Evolutionary conservation across 176 grass and related monocot genomes (phyloP).

Genomic region (Carex pumila): DNA sequence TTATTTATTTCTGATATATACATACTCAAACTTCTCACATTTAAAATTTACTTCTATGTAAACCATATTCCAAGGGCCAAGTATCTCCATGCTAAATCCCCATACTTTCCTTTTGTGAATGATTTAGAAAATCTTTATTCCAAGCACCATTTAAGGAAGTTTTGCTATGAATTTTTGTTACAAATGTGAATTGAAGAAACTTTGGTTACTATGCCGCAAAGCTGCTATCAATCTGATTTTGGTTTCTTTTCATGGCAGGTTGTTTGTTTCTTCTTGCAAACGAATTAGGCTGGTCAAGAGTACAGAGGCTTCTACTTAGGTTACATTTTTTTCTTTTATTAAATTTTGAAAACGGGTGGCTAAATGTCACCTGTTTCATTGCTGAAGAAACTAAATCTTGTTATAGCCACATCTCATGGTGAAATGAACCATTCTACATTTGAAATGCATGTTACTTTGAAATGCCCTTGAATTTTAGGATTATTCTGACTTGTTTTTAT

Average conservation of each 20-base stretch:
- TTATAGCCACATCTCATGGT: background rate
- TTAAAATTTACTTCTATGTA: background rate
- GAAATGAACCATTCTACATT: too few relatives aligned
- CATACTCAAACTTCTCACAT: background rate
- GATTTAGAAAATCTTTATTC: background rate
- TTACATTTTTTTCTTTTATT: background rate
- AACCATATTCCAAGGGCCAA: background rate
- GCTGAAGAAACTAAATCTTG: background rate
- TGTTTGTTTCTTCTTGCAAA: slow-evolving; percentile 20
- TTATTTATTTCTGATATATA: background rate
- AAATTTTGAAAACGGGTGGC: background rate
- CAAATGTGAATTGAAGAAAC: background rate
- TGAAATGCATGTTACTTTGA: too few relatives aligned
- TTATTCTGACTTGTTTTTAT: background rate
- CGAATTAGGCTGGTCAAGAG: slow-evolving; percentile 18
- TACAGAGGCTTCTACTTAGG: slow-evolving; percentile 10
- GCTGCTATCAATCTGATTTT: background rate
- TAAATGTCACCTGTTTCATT: background rate
- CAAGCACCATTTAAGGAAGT: background rate
- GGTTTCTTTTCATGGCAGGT: background rate
- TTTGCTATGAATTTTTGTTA: background rate
- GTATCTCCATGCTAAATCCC: background rate
- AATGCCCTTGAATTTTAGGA: background rate
- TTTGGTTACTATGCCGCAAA: background rate
- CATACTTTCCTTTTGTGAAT: background rate